Evolutionary conservation across 495 filamentous ascomycete genomes (phyloP).

Genomic region (Penicillium atrosanguineum): DNA sequence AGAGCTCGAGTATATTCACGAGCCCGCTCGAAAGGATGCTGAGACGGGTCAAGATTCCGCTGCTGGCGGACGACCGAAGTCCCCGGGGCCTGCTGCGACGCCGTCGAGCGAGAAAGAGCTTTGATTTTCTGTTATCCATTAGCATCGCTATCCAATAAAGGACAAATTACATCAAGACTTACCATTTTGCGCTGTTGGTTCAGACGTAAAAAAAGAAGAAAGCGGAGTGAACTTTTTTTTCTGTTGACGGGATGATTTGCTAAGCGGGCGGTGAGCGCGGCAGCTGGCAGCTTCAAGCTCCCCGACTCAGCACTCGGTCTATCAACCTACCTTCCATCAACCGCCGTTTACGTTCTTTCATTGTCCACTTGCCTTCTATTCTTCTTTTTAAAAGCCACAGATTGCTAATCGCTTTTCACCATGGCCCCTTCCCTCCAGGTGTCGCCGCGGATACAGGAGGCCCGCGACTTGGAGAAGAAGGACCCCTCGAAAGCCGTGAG

Average conservation of each 20-base stretch:
- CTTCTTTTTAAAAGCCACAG: not conserved
- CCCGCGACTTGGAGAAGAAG: slow-evolving; percentile 74
- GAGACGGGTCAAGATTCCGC: slow-evolving; percentile 86
- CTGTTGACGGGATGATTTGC: slow-evolving; percentile 31
- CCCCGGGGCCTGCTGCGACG: slow-evolving; percentile 77
- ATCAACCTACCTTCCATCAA: slow-evolving; percentile 23
- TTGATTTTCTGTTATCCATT: slow-evolving; percentile 73
- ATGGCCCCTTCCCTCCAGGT: slow-evolving; percentile 54
- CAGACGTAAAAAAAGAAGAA: slow-evolving; percentile 10
- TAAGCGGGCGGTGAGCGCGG: slow-evolving; percentile 29
- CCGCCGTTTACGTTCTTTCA: slow-evolving; percentile 7
- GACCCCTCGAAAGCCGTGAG: slow-evolving; percentile 76
- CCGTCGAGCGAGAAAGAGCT: slow-evolving; percentile 74
- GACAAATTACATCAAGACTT: slow-evolving; percentile 5
- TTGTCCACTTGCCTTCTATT: slow-evolving; percentile 2
- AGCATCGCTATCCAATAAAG: slow-evolving; percentile 3
- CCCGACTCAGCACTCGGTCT: slow-evolving; percentile 22
- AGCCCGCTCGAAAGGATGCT: slow-evolving; percentile 93
- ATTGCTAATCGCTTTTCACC: slow-evolving; percentile 8
- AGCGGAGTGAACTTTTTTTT: slow-evolving; percentile 30
- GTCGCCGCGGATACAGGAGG: slow-evolving; percentile 71
- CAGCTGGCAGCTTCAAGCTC: slow-evolving; percentile 36
- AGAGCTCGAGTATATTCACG: slow-evolving; percentile 87
- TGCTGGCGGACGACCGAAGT: slow-evolving; percentile 68
- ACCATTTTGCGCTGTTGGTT: slow-evolving; percentile 23